Conservation (phyloP, 2,329 filamentous ascomycete species). For the Xylaria sp. region DNA sequence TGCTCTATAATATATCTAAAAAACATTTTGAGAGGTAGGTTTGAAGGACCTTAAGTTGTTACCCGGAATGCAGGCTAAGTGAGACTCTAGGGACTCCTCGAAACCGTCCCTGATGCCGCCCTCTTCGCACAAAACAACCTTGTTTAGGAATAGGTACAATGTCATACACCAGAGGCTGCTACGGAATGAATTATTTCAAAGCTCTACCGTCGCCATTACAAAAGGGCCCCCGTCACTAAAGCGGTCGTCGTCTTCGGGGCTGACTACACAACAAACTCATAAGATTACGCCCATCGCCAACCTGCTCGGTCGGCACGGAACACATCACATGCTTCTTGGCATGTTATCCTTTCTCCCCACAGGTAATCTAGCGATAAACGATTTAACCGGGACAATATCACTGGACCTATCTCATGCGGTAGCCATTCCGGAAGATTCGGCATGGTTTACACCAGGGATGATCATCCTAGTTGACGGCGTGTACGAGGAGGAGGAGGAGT, state of each 20-base stretch:
- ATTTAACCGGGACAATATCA: conserved; percentile 86
- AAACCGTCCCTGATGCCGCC: conserved; percentile 78
- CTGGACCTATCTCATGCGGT: conserved; percentile 84
- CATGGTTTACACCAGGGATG: conserved; percentile 96
- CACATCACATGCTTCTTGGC: conserved; percentile 85
- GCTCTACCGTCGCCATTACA: conserved; percentile 75
- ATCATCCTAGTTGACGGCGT: conserved; percentile 93
- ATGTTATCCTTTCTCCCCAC: conserved; percentile 84
- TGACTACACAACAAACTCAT: conserved; percentile 72
- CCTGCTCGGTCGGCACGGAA: conserved; percentile 80
- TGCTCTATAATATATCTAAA: conserved; percentile 80
- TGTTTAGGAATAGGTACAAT: conserved; percentile 92
- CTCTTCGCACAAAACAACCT: conserved; percentile 81
- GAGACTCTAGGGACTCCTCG: conserved; percentile 62
- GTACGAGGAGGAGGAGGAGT: conserved; percentile 92
- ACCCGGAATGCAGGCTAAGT: conserved; percentile 13
- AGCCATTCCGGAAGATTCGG: conserved; percentile 83
- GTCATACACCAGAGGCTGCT: conserved; percentile 91
- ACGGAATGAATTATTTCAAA: conserved; percentile 92
- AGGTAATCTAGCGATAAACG: conserved; percentile 82
- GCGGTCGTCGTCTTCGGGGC: conserved; percentile 65
- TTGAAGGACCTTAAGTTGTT: conserved; percentile 35
- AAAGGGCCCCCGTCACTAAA: conserved; percentile 63
- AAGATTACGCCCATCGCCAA: conserved; percentile 88
- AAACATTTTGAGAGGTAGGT: conserved; percentile 86